phyloP scores from a whole-genome alignment of 352 stramenopile genomes.

The Lagenidium giganteum region DNA sequence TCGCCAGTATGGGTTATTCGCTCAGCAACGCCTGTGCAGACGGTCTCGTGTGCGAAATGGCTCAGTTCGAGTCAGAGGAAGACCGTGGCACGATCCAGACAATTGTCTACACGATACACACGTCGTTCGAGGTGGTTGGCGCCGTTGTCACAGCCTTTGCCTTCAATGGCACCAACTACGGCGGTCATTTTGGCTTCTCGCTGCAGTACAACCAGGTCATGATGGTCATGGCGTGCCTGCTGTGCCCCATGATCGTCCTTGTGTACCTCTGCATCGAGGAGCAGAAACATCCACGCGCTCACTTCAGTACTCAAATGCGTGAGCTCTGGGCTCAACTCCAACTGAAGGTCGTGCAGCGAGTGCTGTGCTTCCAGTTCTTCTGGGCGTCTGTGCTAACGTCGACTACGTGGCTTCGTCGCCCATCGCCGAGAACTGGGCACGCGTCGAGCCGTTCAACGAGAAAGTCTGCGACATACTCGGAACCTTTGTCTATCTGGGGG shows the following conservation, averaged over 20 bases:
- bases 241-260: conserved; percentile 5
- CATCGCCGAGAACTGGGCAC: conserved; percentile 22
- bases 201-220: conserved; percentile 38
- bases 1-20: no score
- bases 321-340: conserved; percentile 11
- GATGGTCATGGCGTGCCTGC: conserved; percentile 28
- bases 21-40: no score
- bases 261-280: conserved; percentile 18
- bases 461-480: conserved; percentile 30
- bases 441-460: conserved; percentile 34
- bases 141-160: conserved; percentile 33
- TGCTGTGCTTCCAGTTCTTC: no score
- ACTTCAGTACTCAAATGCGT: conserved; percentile 11
- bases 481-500: conserved; percentile 26
- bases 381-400: no score
- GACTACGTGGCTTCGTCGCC: no score
- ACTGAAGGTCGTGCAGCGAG: no score
- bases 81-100: no score
- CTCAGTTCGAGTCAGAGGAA: no score
- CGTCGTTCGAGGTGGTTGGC: conserved; percentile 31
- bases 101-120: conserved; percentile 39
- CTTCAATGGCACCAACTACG: conserved; percentile 50
- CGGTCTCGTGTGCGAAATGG: no score
- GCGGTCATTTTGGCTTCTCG: conserved; percentile 41
- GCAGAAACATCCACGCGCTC: conserved; percentile 5